Conservation (phyloP, 2,329 filamentous ascomycete genomes). For the Aotearoamyces nothofagi region DNA sequence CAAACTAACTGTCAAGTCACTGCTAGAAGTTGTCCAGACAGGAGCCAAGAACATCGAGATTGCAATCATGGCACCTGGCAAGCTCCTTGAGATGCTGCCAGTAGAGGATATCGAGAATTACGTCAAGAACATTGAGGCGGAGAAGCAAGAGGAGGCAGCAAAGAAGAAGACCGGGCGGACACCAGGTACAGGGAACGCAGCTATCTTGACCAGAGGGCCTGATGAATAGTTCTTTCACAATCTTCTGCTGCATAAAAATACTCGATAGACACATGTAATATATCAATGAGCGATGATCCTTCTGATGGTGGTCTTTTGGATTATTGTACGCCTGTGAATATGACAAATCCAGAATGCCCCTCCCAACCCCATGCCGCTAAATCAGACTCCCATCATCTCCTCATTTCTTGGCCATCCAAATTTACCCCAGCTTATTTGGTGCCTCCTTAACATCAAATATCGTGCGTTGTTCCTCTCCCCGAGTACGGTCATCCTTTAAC, state of each 20-base stretch:
- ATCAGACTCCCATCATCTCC: slow-evolving; percentile 8
- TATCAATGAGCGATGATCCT: slow-evolving; percentile 19
- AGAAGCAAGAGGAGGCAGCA: slow-evolving; percentile 97
- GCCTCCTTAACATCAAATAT: slow-evolving; percentile 67
- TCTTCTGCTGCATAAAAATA: slow-evolving; percentile 8
- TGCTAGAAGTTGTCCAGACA: slow-evolving; percentile 95
- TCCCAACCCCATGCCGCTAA: slow-evolving; percentile 14
- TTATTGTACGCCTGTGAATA: slow-evolving; percentile 3
- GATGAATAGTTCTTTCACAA: too few relatives aligned
- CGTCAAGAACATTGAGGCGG: slow-evolving; percentile 97
- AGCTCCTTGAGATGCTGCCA: slow-evolving; percentile 82
- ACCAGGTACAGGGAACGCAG: slow-evolving; percentile 52
- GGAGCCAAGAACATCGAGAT: slow-evolving; percentile 99
- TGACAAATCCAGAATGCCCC: slow-evolving; percentile 3
- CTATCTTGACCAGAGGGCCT: slow-evolving; percentile 55
- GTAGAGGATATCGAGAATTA: slow-evolving; percentile 94
- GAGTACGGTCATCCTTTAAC: slow-evolving; percentile 78
- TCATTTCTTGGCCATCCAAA: not conserved
- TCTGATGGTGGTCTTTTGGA: slow-evolving; percentile 4
- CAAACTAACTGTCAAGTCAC: slow-evolving; percentile 92
- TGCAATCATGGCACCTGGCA: slow-evolving; percentile 89
- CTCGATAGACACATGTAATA: slow-evolving; percentile 19
- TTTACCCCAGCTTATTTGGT: slow-evolving; percentile 60
- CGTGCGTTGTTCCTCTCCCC: slow-evolving; percentile 36
- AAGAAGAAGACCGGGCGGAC: slow-evolving; percentile 84